A percentile compares a stretch with the other conserved stretches of the same genome.
These are phyloP conservation scores for Mycena amicta DNA, from an alignment of 768 basidiomycete species.

Conservation along the genomic window DNA sequence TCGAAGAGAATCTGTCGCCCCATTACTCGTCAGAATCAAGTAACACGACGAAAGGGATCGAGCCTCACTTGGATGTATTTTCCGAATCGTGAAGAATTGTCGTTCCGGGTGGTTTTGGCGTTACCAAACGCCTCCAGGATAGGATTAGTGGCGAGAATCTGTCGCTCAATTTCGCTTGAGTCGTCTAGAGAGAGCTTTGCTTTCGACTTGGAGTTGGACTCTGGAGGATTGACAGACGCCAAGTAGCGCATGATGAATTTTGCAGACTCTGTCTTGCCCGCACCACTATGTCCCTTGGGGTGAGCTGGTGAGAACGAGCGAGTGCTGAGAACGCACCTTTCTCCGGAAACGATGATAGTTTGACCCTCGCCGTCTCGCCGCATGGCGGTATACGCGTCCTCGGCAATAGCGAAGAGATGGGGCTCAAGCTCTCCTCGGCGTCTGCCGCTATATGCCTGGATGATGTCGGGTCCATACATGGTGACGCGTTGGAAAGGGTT, in stretches of 20 bases:
- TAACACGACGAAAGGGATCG: not conserved
- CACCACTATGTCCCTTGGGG: conserved; percentile 66
- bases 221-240: conserved; percentile 91
- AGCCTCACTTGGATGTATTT: conserved; percentile 94
- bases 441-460: conserved; percentile 93
- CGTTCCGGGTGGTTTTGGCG: conserved; percentile 98
- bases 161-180: conserved; percentile 92
- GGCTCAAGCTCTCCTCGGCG: conserved; percentile 95
- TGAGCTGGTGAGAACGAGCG: conserved; percentile 22
- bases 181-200: conserved; percentile 79
- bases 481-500: conserved; percentile 98
- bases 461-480: conserved; percentile 95
- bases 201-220: conserved; percentile 59
- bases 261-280: conserved; percentile 98
- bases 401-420: conserved; percentile 97
- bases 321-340: conserved; percentile 63
- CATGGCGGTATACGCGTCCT: conserved; percentile 99
- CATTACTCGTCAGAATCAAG: conserved; percentile 9
- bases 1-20: conserved; percentile 87
- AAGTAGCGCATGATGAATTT: conserved; percentile 99
- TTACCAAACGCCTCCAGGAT: conserved; percentile 99
- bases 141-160: conserved; percentile 98
- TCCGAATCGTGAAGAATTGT: conserved; percentile 98
- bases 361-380: conserved; percentile 91
- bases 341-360: conserved; percentile 98